Percentiles rank a stretch among this genome's conserved stretches.
Evolutionary conservation across 1,284 basidiomycete genomes (phyloP).

Genomic region (Phellopilus nigrolimitatus): DNA sequence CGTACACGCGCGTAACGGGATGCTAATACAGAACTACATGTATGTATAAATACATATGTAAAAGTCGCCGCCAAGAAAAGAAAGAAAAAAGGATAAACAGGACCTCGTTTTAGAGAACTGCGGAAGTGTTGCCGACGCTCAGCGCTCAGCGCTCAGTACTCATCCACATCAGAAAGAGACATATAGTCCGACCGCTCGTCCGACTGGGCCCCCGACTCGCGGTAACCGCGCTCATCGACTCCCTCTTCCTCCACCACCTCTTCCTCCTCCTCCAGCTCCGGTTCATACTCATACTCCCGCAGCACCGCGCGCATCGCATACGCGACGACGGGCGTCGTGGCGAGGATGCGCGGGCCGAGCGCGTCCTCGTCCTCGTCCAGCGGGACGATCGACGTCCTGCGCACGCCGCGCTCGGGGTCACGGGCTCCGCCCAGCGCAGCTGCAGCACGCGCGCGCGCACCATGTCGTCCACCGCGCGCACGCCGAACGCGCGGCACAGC

Average conservation of each 20-base stretch:
- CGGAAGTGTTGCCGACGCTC: no score
- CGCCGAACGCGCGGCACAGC: slow-evolving; percentile 72
- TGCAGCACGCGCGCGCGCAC: slow-evolving; percentile 69
- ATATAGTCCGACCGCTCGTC: slow-evolving; percentile 70
- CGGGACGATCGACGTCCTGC: slow-evolving; percentile 29
- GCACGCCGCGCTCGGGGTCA: slow-evolving; percentile 36
- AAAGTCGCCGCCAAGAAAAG: no score
- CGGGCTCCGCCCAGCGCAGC: slow-evolving; percentile 68
- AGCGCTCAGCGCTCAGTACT: slow-evolving; percentile 58
- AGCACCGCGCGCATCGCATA: slow-evolving; percentile 77
- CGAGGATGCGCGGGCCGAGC: slow-evolving; percentile 66
- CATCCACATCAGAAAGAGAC: slow-evolving; percentile 63
- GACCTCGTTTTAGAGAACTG: no score
- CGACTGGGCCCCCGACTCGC: slow-evolving; percentile 44
- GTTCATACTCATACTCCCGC: slow-evolving; percentile 58
- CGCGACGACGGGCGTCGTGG: slow-evolving; percentile 72
- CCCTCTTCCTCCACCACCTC: not conserved
- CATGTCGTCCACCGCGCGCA: slow-evolving; percentile 76
- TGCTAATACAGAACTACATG: no score
- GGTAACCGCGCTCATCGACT: slow-evolving; percentile 1
- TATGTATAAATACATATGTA: no score
- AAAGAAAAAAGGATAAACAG: no score
- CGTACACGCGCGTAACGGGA: no score
- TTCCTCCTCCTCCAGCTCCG: slow-evolving; percentile 43
- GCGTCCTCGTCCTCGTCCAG: slow-evolving; percentile 46